Evolutionary conservation across 768 basidiomycete genomes (phyloP), one percentile per base, ranked within the genome.

Genomic region (Erythrobasidium yunnanense): DNA sequence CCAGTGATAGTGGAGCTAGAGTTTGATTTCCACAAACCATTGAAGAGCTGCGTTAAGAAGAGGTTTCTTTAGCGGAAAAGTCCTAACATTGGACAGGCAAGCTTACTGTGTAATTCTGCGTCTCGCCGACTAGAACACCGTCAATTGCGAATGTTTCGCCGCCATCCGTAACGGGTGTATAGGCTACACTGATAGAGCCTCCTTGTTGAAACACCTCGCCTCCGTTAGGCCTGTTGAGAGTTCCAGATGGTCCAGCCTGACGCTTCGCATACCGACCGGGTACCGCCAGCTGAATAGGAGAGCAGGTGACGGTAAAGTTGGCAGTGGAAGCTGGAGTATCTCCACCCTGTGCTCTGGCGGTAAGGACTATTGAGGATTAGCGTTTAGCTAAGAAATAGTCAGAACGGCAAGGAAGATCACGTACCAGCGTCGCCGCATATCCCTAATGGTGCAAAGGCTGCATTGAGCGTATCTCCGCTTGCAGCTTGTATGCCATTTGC

Each of bases 71-170:
- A 25, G 23, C 38, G n/a, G 11, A 42, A 11, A 42, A 11, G n/a
- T 42, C n/a, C 38, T 42, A n/a, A 42, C 11, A n/a, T 11, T n/a
- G 38, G 38, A n/a, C 38, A 11, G n/a, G 38, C 38, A 11, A 42
- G 38, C 11, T 42, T 25, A 63, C 60, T 2, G 60, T 63, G 22
- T 27, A 63, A 32, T 63, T 63, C 13, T 30, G 47, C 15, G 30
- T 15, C 7, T 63, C 60, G 3, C 32, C 32, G 3, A 35, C 18
- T 18, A 63, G 33, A 15, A 35, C 17, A 7, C 32, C 60, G 25
- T 63, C 60, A 11, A 63, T 63, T 2, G 45, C 60, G 47, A 63
- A 63, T 27, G 60, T 63, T 49, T 63, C 27, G 17, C 60, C 60
- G 6, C 60, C 60, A 32, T 49, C 45, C 23, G 60, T 63, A 32